Evolutionary conservation across 805 yeast genomes (phyloP), one percentile per base, ranked within the genome.

Genomic region (Lachancea nothofagi): DNA sequence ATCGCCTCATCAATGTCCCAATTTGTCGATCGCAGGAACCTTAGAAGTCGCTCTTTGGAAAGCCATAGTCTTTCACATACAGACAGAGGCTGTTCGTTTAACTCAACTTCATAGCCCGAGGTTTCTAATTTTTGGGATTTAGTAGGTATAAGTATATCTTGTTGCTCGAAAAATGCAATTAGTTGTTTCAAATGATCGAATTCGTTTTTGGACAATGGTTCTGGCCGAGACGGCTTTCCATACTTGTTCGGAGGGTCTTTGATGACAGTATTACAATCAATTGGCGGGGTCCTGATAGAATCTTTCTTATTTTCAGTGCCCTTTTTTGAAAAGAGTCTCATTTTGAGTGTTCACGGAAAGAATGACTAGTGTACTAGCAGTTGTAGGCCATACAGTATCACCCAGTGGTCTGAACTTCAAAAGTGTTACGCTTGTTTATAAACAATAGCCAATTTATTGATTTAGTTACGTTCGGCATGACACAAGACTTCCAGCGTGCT

Each of bases 11-110:
- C 64, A 0, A 51, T 51, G 42, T 70, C 62, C 77, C 79, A 74
- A 45, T 73, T 74, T 29, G 72, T 62, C 7, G 79, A 79, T 29
- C 76, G 58, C 33, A 75, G 59, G 45, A 72, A 75, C 41, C 80
- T 56, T 36, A 72, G 50, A 24, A 75, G 63, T 48, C 80, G 74
- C 50, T 75, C 80, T 48, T 70, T 66, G 4, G 78, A 69, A 38
- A 75, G 41, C 62, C 65, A 63, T 27, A 46, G 50, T 39, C 51
- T 59, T 35, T 62, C 66, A 46, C 55, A 50, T 2, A 57, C 50
- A 17, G 42, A 42, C 32, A 38, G 23, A 42, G 40, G 22, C 45
- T 27, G 27, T 15, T 25, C 10, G 23, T 25, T 14, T 14, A 13
- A 10, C 23, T 13, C 12, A 13, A 19, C 23, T 10, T 24, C 34